Conservation (phyloP, 2,329 filamentous ascomycete genomes). For the Penicillium sp. region DNA sequence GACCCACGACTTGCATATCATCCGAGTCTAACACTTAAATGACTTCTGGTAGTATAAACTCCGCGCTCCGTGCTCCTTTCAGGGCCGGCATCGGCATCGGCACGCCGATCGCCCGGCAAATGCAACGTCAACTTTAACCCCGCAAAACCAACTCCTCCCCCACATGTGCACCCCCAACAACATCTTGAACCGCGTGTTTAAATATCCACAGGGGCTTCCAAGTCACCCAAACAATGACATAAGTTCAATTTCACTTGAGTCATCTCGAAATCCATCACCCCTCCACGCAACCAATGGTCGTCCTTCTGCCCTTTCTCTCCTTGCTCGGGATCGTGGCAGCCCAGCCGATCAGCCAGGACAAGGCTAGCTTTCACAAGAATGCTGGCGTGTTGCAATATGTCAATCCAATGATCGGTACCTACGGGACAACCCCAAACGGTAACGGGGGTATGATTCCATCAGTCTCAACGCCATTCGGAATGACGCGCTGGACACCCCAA, state of each 20-base stretch:
- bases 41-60: too few relatives aligned
- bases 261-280: neutral
- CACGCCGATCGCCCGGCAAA: too few relatives aligned
- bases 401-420: conserved; percentile 27
- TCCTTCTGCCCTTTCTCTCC: neutral
- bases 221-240: neutral
- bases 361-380: conserved; percentile 12
- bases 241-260: neutral
- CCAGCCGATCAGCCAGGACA: conserved; percentile 3
- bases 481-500: conserved; percentile 58
- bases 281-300: neutral
- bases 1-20: too few relatives aligned
- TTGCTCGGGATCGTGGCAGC: neutral
- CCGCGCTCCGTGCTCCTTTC: too few relatives aligned
- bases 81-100: too few relatives aligned
- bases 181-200: neutral
- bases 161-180: neutral
- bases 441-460: conserved; percentile 32
- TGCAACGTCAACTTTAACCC: too few relatives aligned
- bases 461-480: conserved; percentile 41
- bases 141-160: too few relatives aligned
- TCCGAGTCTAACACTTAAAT: too few relatives aligned
- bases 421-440: conserved; percentile 22
- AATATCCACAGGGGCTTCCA: neutral
- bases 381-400: conserved; percentile 21